Base-by-base conservation (phyloP, 306 rosid species). In the Begonia peltatifolia region DNA sequence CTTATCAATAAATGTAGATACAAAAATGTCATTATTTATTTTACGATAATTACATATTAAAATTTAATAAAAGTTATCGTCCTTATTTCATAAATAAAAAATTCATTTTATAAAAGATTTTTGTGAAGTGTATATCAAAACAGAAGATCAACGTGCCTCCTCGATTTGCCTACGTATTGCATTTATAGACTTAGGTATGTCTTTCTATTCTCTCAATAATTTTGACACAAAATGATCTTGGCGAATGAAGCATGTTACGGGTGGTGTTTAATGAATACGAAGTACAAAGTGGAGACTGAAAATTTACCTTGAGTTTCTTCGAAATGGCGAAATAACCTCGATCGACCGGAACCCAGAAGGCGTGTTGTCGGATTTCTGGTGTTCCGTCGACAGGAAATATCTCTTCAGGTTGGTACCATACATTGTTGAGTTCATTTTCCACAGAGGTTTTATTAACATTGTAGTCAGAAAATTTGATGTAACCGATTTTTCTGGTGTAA, bases 391-490 rank as follows among this genome's bases (percentile, higher is more conserved):
- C 41, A 0, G 92, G 92, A 47, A 72, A 87, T 30, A 73, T 50
- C 65, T 81, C 79, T 59, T 87, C 96, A n/a, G 83, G 71, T 63
- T 76, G 87, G 53, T 68, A 87, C 94, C 94, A 87, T 3, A 75
- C 75, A 47, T 58, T 81, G 66, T 84, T 87, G 42, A 84, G 42
- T 60, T 76, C 67, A 62, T 79, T 84, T 38, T 59, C 46, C 10
- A 15, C 57, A 36, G 60, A 14, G 9, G 55, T 68, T 4, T 17
- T 59, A 56, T 51, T 47, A 65, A 63, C 70, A 54, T 51, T 74
- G 76, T 56, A 83, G 49, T 72, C 17, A 0, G 85, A 41, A 65
- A 84, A 74, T 3, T 69, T 48, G 4, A 86, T 60, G 63, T 75
- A 58, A 17, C 85, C 92, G 14, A 72, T 46, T 54, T 42, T 47